These are phyloP conservation scores for Tricholoma sp. DNA, from an alignment of 768 basidiomycete genomes.

Conservation along the genomic window DNA sequence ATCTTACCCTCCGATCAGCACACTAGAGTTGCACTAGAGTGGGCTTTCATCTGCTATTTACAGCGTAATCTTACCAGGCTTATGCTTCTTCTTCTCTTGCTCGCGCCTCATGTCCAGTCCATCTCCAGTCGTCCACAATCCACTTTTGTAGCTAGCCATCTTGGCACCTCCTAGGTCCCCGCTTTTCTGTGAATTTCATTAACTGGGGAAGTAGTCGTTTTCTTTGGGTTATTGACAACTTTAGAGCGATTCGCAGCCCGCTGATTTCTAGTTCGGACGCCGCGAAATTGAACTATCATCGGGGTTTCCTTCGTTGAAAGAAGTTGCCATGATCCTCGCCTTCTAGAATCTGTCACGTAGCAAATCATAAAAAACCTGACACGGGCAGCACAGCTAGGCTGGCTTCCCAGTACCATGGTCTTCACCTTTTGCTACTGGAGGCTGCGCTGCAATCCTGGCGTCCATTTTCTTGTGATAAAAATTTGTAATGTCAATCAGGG, in stretches of 20 bases:
- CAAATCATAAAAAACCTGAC: background rate
- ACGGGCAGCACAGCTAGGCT: background rate
- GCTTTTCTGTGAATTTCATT: too few relatives aligned
- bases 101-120: background rate
- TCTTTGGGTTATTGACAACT: too few relatives aligned
- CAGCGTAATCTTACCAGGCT: background rate
- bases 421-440: background rate
- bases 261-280: background rate
- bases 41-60: background rate
- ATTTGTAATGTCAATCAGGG: too few relatives aligned
- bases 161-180: too few relatives aligned
- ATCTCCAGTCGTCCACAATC: background rate
- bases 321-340: background rate
- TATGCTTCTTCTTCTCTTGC: background rate
- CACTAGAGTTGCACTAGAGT: too few relatives aligned
- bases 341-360: background rate
- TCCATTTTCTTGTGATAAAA: too few relatives aligned
- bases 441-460: too few relatives aligned
- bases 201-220: too few relatives aligned
- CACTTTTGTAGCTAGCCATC: too few relatives aligned
- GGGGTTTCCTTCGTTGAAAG: background rate
- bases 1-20: conserved; percentile 4
- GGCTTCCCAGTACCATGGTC: background rate
- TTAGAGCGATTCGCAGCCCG: too few relatives aligned
- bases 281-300: background rate